A percentile compares a stretch with the other conserved stretches of the same genome.
phyloP scores from a whole-genome alignment of 1,139 yeast genomes.

The Meyerozyma carpophila region DNA sequence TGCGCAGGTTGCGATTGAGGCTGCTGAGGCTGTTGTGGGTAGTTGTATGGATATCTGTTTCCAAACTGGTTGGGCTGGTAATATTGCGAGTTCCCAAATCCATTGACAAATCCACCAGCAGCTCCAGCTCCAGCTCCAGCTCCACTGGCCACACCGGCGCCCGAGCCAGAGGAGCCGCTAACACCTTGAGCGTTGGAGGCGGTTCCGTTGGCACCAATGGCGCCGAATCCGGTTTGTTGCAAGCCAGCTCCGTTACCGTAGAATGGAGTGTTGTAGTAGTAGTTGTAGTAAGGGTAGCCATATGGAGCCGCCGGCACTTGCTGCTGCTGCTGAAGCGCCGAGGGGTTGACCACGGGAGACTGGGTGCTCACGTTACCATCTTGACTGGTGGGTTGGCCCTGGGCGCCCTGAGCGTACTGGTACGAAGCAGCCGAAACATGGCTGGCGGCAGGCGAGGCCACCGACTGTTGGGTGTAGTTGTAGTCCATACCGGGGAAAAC shows the following conservation, averaged over 20 bases:
- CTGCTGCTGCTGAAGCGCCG: conserved; percentile 8
- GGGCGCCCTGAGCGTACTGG: conserved; percentile 15
- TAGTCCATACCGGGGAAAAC: conserved; percentile 44
- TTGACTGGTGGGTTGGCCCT: conserved; percentile 14
- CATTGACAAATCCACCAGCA: conserved; percentile 11
- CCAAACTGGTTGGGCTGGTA: conserved; percentile 35
- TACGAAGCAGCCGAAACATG: conserved; percentile 22
- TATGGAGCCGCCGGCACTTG: conserved; percentile 31
- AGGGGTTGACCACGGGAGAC: conserved; percentile 9
- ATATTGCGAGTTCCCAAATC: conserved; percentile 22
- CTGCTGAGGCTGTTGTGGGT: conserved; percentile 23
- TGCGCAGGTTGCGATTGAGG: conserved; percentile 8
- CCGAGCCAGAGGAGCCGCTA: conserved; percentile 5
- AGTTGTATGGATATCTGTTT: conserved; percentile 34
- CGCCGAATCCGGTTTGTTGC: conserved; percentile 18
- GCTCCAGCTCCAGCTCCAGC: conserved; percentile 14
- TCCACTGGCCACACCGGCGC: conserved; percentile 10
- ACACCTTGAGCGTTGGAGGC: conserved; percentile 9
- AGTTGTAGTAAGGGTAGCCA: conserved; percentile 43
- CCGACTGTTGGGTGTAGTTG: conserved; percentile 32
- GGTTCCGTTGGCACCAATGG: conserved; percentile 8
- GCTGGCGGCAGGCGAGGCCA: conserved; percentile 32
- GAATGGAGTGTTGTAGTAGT: conserved; percentile 41
- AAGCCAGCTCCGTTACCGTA: conserved; percentile 28
- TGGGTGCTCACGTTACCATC: conserved; percentile 1